A percentile compares a stretch with the other conserved stretches of the same genome.
Conservation (phyloP, 1,139 yeast genomes). For the Geotrichum histeridarum region DNA sequence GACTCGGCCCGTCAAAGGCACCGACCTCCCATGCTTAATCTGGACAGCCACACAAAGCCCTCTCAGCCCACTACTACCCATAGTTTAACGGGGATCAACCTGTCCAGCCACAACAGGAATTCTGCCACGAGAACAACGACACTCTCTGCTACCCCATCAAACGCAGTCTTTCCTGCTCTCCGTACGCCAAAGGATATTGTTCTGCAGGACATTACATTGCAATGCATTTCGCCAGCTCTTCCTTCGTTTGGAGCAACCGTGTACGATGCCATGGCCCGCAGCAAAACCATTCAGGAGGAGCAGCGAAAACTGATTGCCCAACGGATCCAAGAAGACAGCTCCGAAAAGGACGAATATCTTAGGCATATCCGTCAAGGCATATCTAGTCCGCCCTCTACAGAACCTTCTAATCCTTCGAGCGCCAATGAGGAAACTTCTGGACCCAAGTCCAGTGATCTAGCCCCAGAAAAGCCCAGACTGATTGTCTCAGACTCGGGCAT, state of each 20-base stretch:
- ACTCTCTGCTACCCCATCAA: constrained; percentile 12
- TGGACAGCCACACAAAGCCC: constrained; percentile 7
- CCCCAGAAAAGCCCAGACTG: constrained; percentile 12
- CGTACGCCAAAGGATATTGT: constrained; percentile 36
- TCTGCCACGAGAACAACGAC: constrained; percentile 16
- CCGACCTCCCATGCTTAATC: constrained; percentile 20
- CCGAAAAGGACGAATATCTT: constrained; percentile 4
- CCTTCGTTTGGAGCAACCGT: constrained; percentile 27
- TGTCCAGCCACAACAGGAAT: constrained; percentile 11
- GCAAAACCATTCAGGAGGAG: constrained; percentile 31
- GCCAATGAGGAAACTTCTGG: background rate
- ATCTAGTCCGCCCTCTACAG: constrained; percentile 3
- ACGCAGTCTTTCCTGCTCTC: constrained; percentile 19
- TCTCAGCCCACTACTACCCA: background rate
- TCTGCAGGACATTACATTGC: constrained; percentile 34
- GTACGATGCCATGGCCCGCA: constrained; percentile 18
- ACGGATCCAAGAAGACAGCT: constrained; percentile 20
- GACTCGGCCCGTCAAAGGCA: constrained; percentile 11
- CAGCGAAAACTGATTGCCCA: constrained; percentile 36
- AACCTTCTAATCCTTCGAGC: constrained; percentile 6
- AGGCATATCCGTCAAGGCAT: constrained; percentile 2
- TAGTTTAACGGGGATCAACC: constrained; percentile 1
- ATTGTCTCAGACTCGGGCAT: constrained; percentile 17
- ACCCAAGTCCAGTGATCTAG: background rate
- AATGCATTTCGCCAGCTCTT: constrained; percentile 42